These are phyloP conservation scores for Termitomyces titanicus DNA, from an alignment of 768 basidiomycete genomes.

Conservation along the genomic window DNA sequence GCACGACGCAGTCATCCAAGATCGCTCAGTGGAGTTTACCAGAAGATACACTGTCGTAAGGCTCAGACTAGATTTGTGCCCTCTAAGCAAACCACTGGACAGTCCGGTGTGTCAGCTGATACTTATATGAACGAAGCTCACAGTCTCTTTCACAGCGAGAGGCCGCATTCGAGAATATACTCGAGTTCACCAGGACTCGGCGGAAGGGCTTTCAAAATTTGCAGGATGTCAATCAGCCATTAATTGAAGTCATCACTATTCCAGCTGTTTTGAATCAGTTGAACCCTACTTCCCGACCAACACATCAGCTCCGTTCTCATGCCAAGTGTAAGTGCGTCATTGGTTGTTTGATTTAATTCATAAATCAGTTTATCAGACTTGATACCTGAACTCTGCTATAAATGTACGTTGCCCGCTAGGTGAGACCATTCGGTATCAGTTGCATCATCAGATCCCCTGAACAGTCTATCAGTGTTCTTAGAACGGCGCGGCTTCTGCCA, in stretches of 20 bases:
- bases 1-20: slow-evolving; percentile 68
- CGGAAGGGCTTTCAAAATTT: slow-evolving; percentile 62
- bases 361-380: slow-evolving; percentile 44
- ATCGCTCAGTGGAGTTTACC: slow-evolving; percentile 74
- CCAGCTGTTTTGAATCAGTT: slow-evolving; percentile 53
- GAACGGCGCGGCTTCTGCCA: slow-evolving; percentile 68
- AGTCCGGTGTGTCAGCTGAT: slow-evolving; percentile 47
- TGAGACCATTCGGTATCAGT: slow-evolving; percentile 23
- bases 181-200: slow-evolving; percentile 64
- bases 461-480: slow-evolving; percentile 46
- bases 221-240: slow-evolving; percentile 59
- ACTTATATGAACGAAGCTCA: slow-evolving; percentile 2
- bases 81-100: slow-evolving; percentile 66
- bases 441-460: neutral
- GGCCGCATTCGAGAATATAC: slow-evolving; percentile 50
- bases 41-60: slow-evolving; percentile 57
- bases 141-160: slow-evolving; percentile 46
- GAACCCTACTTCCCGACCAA: slow-evolving; percentile 46
- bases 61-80: slow-evolving; percentile 65
- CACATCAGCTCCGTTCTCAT: slow-evolving; percentile 33
- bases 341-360: neutral
- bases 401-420: slow-evolving; percentile 73
- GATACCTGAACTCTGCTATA: slow-evolving; percentile 79
- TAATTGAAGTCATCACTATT: slow-evolving; percentile 63
- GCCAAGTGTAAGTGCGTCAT: slow-evolving; percentile 50